These are phyloP conservation scores for Tuber melanosporum DNA, from an alignment of 495 filamentous ascomycete species.

Conservation along the genomic window DNA sequence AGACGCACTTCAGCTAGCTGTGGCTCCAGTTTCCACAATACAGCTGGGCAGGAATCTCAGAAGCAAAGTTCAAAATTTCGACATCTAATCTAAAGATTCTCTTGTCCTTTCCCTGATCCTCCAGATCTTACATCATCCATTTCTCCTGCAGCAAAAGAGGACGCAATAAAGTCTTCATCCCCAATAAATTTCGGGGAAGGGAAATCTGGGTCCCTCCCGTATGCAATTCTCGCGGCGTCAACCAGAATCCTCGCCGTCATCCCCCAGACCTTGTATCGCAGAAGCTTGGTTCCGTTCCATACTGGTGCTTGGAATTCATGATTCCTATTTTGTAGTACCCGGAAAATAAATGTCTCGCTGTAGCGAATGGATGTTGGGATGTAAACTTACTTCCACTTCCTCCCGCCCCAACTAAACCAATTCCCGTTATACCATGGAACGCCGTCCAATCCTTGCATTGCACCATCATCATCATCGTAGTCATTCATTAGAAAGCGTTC, in stretches of 20 bases:
- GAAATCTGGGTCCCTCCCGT: constrained; percentile 73
- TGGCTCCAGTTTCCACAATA: background rate
- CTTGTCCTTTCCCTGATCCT: background rate
- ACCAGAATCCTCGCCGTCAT: constrained; percentile 87
- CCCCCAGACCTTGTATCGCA: constrained; percentile 74
- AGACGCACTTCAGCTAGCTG: background rate
- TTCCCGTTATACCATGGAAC: constrained; percentile 57
- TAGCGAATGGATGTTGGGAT: background rate
- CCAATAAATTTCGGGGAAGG: constrained; percentile 60
- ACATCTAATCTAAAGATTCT: background rate
- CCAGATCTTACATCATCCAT: constrained; percentile 45
- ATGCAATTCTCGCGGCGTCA: constrained; percentile 77
- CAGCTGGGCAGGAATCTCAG: background rate
- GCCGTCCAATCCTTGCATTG: constrained; percentile 47
- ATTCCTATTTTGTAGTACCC: constrained; percentile 47
- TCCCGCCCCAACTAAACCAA: constrained; percentile 61
- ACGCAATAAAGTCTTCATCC: constrained; percentile 67
- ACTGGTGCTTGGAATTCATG: constrained; percentile 86
- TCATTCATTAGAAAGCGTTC: constrained; percentile 53
- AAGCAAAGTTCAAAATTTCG: background rate
- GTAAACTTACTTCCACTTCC: constrained; percentile 49
- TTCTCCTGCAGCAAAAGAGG: constrained; percentile 55
- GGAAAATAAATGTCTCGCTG: background rate
- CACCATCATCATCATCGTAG: constrained; percentile 9
- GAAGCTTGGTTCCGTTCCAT: constrained; percentile 47